Evolutionary conservation across 2,329 filamentous ascomycete species (phyloP), one percentile per base, ranked within the genome.

Genomic region (Cladophialophora carrionii): DNA sequence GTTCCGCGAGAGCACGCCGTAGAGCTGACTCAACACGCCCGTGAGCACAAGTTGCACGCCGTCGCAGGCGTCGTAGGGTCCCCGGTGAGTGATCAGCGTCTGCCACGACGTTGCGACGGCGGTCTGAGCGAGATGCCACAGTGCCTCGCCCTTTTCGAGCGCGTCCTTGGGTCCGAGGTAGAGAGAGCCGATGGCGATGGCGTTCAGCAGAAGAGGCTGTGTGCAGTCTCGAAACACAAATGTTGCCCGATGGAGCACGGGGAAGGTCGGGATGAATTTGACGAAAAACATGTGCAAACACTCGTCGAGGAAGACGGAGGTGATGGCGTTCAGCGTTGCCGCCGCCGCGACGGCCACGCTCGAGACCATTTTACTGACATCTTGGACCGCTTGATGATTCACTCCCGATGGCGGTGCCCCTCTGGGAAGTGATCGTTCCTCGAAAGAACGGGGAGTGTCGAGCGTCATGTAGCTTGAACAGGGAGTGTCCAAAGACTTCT

Each of bases 251-350:
- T 81, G 78, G 17, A 81, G 68, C n/a, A 81, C 73, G 4, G 79
- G 79, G 61, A 81, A 81, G 1, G 78, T 80, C 2, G 79, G 79
- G 29, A 80, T 80, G 63, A 81, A 80, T 17, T 78, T 75, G 14
- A 75, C 74, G 61, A 81, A 81, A 70, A 81, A 81, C 78, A 81
- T 80, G 63, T 81, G 79, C 17, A 81, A 69, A 66, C 79, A 80
- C 67, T 79, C 78, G 60, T 81, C 79, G 7, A 81, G 72, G 43
- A 81, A 81, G 22, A 80, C 77, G 0, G 79, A 81, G 22, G 77
- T 81, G 20, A 81, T 76, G 1, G 77, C 79, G 1, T 74, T 79
- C 22, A 76, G 74, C 67, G 80, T 78, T 14, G 79, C 76, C 12
- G 77, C 79, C n/a, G 78, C 78, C 4, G 79, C 80, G 8, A 81